Percentiles rank a stretch among this genome's conserved stretches.
Conservation (phyloP, 179 eudicot genomes). For the Amaranthus tricolor region DNA sequence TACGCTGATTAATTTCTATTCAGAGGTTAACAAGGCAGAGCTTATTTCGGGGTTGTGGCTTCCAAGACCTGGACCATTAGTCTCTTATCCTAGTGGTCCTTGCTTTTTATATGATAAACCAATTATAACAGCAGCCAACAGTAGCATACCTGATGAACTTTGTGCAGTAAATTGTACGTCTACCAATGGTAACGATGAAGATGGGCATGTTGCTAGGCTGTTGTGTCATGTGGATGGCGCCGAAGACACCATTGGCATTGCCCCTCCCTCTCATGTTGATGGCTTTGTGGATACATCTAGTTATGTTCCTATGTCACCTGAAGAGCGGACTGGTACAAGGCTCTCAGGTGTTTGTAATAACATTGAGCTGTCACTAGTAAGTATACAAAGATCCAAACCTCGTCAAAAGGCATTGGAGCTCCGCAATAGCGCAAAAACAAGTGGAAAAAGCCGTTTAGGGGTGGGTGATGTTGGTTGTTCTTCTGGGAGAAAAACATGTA, state of each 20-base stretch:
- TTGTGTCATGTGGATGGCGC: constrained; percentile 22
- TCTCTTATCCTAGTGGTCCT: constrained; percentile 32
- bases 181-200: constrained; percentile 33
- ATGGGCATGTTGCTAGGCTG: constrained; percentile 29
- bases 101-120: constrained; percentile 36
- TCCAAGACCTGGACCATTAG: constrained; percentile 45
- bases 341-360: constrained; percentile 22
- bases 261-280: constrained; percentile 26
- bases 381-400: constrained; percentile 76
- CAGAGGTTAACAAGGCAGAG: constrained; percentile 77
- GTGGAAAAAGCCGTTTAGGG: constrained; percentile 39
- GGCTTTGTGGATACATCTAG: constrained; percentile 25
- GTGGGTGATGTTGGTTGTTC: constrained; percentile 26
- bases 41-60: constrained; percentile 67
- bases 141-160: constrained; percentile 29
- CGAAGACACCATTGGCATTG: constrained; percentile 30
- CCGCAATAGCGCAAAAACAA: constrained; percentile 59
- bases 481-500: constrained; percentile 18
- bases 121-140: constrained; percentile 27
- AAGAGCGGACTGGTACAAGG: constrained; percentile 36
- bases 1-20: constrained; percentile 9
- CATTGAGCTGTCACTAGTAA: constrained; percentile 50
- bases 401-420: constrained; percentile 89
- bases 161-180: constrained; percentile 34
- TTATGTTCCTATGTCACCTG: constrained; percentile 52